Percentiles rank a stretch among this genome's conserved stretches.
These are phyloP conservation scores for bread wheat (Triticum aestivum) DNA, from an alignment of 176 grass and related monocot genomes.

Conservation along the genomic window IWGSC_CS_RefSeq_v2.1 NC_057794.1:549265089-549265588, in stretches of 20 bases:
- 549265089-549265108: not conserved
- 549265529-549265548: constrained; percentile 45
- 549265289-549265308: no score
- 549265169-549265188: constrained; percentile 30
- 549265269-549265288: no score
- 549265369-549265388: constrained; percentile 52
- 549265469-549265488: not conserved
- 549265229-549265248: constrained; percentile 15
- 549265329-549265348: constrained; percentile 33
- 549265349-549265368: constrained; percentile 38
- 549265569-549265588: constrained; percentile 54
- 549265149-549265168: constrained; percentile 49
- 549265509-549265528: constrained; percentile 33
- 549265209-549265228: constrained; percentile 66
- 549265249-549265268: no score
- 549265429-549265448: no score
- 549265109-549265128: not conserved
- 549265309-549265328: constrained; percentile 37
- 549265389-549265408: constrained; percentile 42
- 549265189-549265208: constrained; percentile 58
- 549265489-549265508: constrained; percentile 56
- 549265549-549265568: constrained; percentile 22
- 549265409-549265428: no score
- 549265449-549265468: no score
- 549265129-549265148: not conserved